Base-by-base conservation (phyloP, 1,139 yeast species). In the Blastobotrys raffinosifermentans region DNA sequence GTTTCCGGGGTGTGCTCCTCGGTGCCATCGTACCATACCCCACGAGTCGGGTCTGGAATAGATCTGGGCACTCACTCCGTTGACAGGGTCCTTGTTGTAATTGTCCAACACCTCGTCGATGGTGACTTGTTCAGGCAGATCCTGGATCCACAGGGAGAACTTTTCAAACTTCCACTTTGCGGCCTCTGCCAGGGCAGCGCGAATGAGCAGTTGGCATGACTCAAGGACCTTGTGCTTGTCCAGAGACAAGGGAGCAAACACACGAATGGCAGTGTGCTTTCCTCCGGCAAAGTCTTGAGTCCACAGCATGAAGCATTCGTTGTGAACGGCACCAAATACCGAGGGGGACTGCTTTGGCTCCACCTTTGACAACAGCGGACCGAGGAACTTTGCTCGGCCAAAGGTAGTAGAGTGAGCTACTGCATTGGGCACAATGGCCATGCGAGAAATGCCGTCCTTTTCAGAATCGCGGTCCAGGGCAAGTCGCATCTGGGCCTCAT, bases 281-380 rank as follows among this genome's bases (percentile, higher is more conserved):
- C 59, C 50, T 15, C 50, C 60, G 40, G 61, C 63, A 64, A 69
- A 69, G 35, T 67, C 69, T 41, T 69, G 75, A 26, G 64, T 62
- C 76, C 76, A 72, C 20, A 70, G 54, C 15, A 71, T 55, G 52
- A 67, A 69, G 19, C 58, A 54, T 30, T 55, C 53, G 23, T 53
- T 53, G 14, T 43, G 39, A 27, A 50, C 43, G 16, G 61, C 64
- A 17, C 72, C 72, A 45, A 61, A 67, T 5, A 42, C 43, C 3
- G 42, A 33, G 5, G 58, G 57, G 6, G 26, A 30, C 6, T 37
- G 33, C 19, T 41, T 39, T n/a, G 10, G 17, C 10, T 35, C 38
- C 6, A 14, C 19, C 23, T 35, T 36, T 37, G 39, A 34, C 29
- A 49, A 32, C 19, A 41, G 37, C 3, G 50, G 53, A 35, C 58